A percentile compares a stretch with the other conserved stretches of the same genome.
phyloP scores from a whole-genome alignment of 768 basidiomycete genomes.

The Mycena metata region DNA sequence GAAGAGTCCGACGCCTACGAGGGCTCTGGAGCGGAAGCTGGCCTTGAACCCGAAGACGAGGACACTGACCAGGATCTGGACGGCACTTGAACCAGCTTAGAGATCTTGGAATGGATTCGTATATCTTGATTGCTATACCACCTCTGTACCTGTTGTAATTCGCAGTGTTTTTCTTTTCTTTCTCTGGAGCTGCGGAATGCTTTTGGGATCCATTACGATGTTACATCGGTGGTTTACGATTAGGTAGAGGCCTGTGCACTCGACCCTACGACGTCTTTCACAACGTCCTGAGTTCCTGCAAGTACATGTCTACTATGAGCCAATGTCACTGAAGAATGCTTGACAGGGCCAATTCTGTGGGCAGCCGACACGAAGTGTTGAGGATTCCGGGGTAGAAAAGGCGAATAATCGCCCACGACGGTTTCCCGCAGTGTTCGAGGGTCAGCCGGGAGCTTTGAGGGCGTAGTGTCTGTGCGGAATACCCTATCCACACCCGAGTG shows the following conservation, averaged over 20 bases:
- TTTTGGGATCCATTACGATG: conserved; percentile 7
- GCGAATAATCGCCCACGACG: conserved; percentile 65
- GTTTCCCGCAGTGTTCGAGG: conserved; percentile 51
- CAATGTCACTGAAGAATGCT: conserved; percentile 59
- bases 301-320: conserved; percentile 58
- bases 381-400: conserved; percentile 52
- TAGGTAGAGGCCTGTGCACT: neutral
- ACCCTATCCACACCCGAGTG: conserved; percentile 3
- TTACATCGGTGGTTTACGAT: neutral
- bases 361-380: conserved; percentile 46
- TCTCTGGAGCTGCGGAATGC: neutral
- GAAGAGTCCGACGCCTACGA: neutral
- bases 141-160: conserved; percentile 29
- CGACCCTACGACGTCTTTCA: conserved; percentile 53
- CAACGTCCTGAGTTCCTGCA: conserved; percentile 53
- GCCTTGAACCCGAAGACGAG: conserved; percentile 2
- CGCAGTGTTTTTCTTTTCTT: conserved; percentile 1
- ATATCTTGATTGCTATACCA: conserved; percentile 35
- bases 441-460: conserved; percentile 17
- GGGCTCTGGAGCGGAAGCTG: neutral
- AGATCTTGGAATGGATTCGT: conserved; percentile 30
- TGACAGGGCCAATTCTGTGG: conserved; percentile 54
- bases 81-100: conserved; percentile 29
- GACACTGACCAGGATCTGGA: conserved; percentile 23
- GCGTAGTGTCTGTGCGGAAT: conserved; percentile 21